A percentile compares a stretch with the other conserved stretches of the same genome.
Evolutionary conservation across 2,329 filamentous ascomycete species (phyloP).

Genomic region (Curvularia hawaiiensis): DNA sequence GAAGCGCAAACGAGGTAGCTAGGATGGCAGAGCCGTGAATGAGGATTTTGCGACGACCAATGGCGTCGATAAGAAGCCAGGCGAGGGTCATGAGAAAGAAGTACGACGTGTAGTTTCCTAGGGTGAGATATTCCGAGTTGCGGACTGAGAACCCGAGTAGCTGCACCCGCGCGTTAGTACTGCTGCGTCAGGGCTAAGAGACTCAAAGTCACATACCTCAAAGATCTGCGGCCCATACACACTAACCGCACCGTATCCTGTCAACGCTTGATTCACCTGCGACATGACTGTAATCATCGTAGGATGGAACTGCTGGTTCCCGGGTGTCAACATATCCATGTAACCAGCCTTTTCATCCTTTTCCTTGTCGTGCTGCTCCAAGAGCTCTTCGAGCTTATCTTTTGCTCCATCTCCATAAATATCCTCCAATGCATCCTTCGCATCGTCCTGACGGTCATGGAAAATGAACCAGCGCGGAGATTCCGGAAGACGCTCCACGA

Average conservation of each 20-base stretch:
- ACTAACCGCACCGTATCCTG: constrained; percentile 64
- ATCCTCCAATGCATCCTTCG: constrained; percentile 53
- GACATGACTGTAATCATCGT: constrained; percentile 67
- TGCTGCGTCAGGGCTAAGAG: background rate
- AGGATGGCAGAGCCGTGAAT: constrained; percentile 58
- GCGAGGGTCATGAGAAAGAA: constrained; percentile 66
- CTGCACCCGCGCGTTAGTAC: constrained; percentile 59
- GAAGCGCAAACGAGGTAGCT: constrained; percentile 56
- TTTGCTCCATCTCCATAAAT: constrained; percentile 60
- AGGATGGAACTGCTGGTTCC: constrained; percentile 63
- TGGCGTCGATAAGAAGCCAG: constrained; percentile 63
- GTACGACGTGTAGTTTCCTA: constrained; percentile 66
- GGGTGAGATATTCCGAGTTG: constrained; percentile 61
- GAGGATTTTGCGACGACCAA: constrained; percentile 61
- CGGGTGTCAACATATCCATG: constrained; percentile 62
- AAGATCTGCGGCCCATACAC: constrained; percentile 70
- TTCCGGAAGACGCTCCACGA: constrained; percentile 61
- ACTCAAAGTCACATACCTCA: constrained; percentile 41
- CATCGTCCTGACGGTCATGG: constrained; percentile 57
- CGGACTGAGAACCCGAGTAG: constrained; percentile 61
- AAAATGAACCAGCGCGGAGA: constrained; percentile 63
- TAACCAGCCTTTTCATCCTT: constrained; percentile 56
- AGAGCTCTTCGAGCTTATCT: constrained; percentile 56
- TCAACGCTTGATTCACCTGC: constrained; percentile 65
- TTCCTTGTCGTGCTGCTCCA: constrained; percentile 58